phyloP scores from a whole-genome alignment of 768 basidiomycete species.

The Clitopilus passeckerianus region DNA sequence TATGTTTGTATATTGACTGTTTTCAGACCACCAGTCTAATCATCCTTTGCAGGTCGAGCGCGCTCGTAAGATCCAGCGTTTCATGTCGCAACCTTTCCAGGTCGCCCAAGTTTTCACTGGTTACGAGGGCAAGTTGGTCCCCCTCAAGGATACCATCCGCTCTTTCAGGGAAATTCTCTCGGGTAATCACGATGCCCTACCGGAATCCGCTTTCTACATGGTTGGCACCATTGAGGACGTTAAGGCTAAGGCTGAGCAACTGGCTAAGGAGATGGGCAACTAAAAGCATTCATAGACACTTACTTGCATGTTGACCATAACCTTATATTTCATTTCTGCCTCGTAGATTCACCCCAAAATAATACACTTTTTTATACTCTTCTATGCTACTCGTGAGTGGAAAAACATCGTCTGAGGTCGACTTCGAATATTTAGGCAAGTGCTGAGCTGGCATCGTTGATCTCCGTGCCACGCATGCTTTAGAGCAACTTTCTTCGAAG shows the following conservation, averaged over 20 bases:
- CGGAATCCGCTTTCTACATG: constrained; percentile 99
- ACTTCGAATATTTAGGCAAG: too few species aligned
- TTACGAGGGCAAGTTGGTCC: constrained; percentile 95
- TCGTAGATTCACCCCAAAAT: neutral
- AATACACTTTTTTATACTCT: neutral
- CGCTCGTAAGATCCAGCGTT: constrained; percentile 97
- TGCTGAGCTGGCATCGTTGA: too few species aligned
- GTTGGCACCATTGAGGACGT: constrained; percentile 96
- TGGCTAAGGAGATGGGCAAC: constrained; percentile 87
- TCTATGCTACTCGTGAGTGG: neutral
- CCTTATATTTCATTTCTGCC: constrained; percentile 6
- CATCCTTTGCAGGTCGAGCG: constrained; percentile 72
- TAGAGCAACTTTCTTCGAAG: too few species aligned
- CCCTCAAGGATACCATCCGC: constrained; percentile 92
- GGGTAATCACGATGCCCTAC: constrained; percentile 82
- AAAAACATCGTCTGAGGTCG: too few species aligned
- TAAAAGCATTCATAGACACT: constrained; percentile 22
- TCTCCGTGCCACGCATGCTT: too few species aligned
- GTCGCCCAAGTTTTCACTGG: constrained; percentile 99
- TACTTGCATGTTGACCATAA: constrained; percentile 5
- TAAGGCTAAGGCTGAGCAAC: constrained; percentile 95
- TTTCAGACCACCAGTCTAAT: neutral
- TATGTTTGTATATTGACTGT: constrained; percentile 30
- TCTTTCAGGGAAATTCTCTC: constrained; percentile 98
- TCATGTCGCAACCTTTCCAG: constrained; percentile 99